Evolutionary conservation across 768 basidiomycete species (phyloP).

Genomic region (Kwoniella shandongensis): DNA sequence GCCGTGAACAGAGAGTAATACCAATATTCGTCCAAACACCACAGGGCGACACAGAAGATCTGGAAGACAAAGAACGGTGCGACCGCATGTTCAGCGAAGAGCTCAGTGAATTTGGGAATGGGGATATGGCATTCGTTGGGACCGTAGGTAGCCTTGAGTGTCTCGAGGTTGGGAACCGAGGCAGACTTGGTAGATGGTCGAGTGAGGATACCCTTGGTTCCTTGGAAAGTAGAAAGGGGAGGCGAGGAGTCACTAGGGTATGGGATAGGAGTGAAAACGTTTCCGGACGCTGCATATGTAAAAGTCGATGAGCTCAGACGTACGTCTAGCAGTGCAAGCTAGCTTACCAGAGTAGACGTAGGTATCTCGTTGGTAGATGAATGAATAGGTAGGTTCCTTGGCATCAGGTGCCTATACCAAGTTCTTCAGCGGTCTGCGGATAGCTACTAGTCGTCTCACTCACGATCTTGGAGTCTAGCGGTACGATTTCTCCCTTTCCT

Average conservation of each 20-base stretch:
- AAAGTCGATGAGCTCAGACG: background rate
- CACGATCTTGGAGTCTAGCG: slow-evolving; percentile 62
- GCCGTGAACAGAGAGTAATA: slow-evolving; percentile 94
- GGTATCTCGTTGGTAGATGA: slow-evolving; percentile 92
- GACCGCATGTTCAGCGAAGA: slow-evolving; percentile 93
- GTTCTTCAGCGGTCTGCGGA: background rate
- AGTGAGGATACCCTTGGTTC: slow-evolving; percentile 58
- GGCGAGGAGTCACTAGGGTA: slow-evolving; percentile 80
- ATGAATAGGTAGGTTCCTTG: slow-evolving; percentile 65
- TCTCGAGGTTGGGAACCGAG: slow-evolving; percentile 56
- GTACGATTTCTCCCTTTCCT: slow-evolving; percentile 86
- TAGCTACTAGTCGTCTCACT: slow-evolving; percentile 5
- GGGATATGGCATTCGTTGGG: slow-evolving; percentile 96
- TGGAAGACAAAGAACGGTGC: slow-evolving; percentile 99
- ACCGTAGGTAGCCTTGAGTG: slow-evolving; percentile 71
- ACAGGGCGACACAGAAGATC: slow-evolving; percentile 93
- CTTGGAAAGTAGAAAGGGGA: slow-evolving; percentile 64
- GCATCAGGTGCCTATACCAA: slow-evolving; percentile 56
- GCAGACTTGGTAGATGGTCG: slow-evolving; percentile 24
- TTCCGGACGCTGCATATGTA: slow-evolving; percentile 49
- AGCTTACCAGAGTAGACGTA: slow-evolving; percentile 65
- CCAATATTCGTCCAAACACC: slow-evolving; percentile 99
- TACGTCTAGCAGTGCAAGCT: background rate
- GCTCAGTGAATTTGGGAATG: slow-evolving; percentile 85
- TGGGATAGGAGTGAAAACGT: slow-evolving; percentile 76